Percentiles rank a stretch among this genome's conserved stretches.
phyloP scores from a whole-genome alignment of 2,329 filamentous ascomycete genomes.

The Dendrostoma leiphaemia region DNA sequence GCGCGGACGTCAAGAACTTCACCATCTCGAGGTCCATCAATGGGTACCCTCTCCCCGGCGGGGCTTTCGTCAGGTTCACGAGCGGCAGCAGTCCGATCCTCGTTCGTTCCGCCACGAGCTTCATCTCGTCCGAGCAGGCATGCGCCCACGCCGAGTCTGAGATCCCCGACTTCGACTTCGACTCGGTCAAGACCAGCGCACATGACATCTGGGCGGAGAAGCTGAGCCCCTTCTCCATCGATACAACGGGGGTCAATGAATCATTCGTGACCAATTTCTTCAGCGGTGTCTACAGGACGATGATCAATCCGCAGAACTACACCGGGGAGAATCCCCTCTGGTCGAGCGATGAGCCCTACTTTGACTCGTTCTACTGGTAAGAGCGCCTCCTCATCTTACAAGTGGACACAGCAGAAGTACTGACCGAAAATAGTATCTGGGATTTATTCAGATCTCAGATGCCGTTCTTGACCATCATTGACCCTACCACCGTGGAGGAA shows the following conservation, averaged over 20 bases:
- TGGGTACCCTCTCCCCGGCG: slow-evolving; percentile 54
- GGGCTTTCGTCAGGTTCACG: slow-evolving; percentile 63
- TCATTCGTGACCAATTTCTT: slow-evolving; percentile 64
- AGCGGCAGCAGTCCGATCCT: slow-evolving; percentile 50
- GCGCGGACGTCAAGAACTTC: slow-evolving; percentile 43
- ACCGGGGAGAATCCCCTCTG: slow-evolving; percentile 71
- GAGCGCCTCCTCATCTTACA: slow-evolving; percentile 12
- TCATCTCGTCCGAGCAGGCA: slow-evolving; percentile 64
- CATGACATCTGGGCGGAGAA: slow-evolving; percentile 60
- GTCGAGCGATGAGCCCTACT: slow-evolving; percentile 66
- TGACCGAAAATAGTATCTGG: slow-evolving; percentile 65
- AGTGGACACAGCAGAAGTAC: too few relatives aligned
- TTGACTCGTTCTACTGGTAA: slow-evolving; percentile 72
- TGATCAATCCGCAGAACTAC: slow-evolving; percentile 73
- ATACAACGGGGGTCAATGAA: slow-evolving; percentile 49
- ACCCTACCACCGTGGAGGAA: slow-evolving; percentile 60
- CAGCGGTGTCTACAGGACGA: slow-evolving; percentile 69
- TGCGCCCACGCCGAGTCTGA: slow-evolving; percentile 68
- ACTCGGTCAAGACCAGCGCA: slow-evolving; percentile 48
- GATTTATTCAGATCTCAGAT: slow-evolving; percentile 69
- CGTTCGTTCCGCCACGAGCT: slow-evolving; percentile 67
- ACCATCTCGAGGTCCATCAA: slow-evolving; percentile 50
- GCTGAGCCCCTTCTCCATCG: slow-evolving; percentile 55
- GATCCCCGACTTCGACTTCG: slow-evolving; percentile 67
- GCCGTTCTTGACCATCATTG: slow-evolving; percentile 66